Percentiles rank a stretch among this genome's conserved stretches.
These are phyloP conservation scores for Nitzschia putrida DNA, from an alignment of 108 stramenopile species.

Conservation along the genomic window DNA sequence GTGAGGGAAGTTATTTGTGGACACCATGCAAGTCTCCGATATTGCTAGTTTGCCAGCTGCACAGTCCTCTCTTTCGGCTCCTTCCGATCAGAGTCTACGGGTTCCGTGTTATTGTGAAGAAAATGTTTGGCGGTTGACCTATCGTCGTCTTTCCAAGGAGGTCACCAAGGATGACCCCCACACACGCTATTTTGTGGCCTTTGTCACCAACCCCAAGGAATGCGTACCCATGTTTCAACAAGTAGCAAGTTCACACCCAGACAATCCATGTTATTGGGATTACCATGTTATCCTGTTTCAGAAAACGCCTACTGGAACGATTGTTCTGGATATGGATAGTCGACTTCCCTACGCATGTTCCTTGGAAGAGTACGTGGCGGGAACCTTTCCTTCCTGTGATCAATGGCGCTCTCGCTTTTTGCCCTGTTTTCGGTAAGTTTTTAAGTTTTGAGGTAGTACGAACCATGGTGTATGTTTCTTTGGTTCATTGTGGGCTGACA, in stretches of 20 bases:
- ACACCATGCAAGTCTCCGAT: too few species aligned
- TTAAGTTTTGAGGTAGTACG: neutral
- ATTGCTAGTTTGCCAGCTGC: slow-evolving; percentile 18
- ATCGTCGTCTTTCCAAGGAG: slow-evolving; percentile 43
- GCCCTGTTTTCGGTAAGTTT: slow-evolving; percentile 64
- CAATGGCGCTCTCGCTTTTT: slow-evolving; percentile 31
- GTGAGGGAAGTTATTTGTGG: too few species aligned
- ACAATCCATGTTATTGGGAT: slow-evolving; percentile 75
- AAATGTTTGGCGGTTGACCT: slow-evolving; percentile 80
- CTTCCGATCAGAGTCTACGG: slow-evolving; percentile 63
- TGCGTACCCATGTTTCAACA: slow-evolving; percentile 81
- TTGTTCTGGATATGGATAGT: slow-evolving; percentile 67
- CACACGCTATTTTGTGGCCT: slow-evolving; percentile 55
- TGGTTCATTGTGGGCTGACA: neutral
- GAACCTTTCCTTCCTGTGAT: slow-evolving; percentile 50
- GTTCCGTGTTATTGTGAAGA: slow-evolving; percentile 88
- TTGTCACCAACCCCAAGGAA: slow-evolving; percentile 64
- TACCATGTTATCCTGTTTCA: slow-evolving; percentile 82
- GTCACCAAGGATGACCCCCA: neutral
- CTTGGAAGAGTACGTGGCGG: slow-evolving; percentile 55
- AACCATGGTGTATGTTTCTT: neutral
- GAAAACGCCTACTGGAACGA: slow-evolving; percentile 4
- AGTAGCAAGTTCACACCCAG: slow-evolving; percentile 36
- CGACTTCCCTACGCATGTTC: slow-evolving; percentile 67
- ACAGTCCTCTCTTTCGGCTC: slow-evolving; percentile 45